Base-by-base conservation (phyloP, 768 basidiomycete species). In the Podaxis rugospora region DNA sequence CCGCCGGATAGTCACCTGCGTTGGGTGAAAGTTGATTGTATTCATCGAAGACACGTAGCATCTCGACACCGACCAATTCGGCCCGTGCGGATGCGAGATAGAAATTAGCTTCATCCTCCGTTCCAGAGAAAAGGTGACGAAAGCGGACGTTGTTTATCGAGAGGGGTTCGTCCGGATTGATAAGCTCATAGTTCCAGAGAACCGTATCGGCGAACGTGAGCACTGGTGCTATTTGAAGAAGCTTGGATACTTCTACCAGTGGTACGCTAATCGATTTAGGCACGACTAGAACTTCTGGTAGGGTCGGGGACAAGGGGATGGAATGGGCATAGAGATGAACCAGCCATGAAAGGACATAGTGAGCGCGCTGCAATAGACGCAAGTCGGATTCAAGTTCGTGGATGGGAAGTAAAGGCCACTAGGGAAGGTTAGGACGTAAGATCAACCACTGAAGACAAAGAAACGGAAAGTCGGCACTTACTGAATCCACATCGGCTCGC, bases 141-240 rank as follows among this genome's bases (percentile, higher is more conserved):
- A 88, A 84, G 18, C 81, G 85, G 69, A 95, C 86, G 76, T 97
- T 98, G 65, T 84, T 81, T 51, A 80, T 69, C 50, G 89, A 83
- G 28, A 86, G 74, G 47, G 90, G 88, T 39, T 78, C 70, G 21
- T 73, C 71, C 23, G 87, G 78, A 67, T 89, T 77, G 57, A 83
- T 70, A 46, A 84, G 77, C 39, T 85, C 84, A 81, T 84, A 89
- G 70, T 98, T 97, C 93, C 93, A 99, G 1, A 98, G 81, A 13
- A 99, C 95, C 16, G 92, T 94, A 70, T 97, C 96, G 27, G 95
- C 92, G 70, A 94, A 99, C 0, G 95, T 99, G 65, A 98, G 79
- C 63, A 99, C 85, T 3, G 96, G 96, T 5, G 95, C 94, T n/a
- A 95, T 87, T 55, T 85, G 86, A 44, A 99, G 81, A 55, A 81